Evolutionary conservation across 164 flowering plant genomes (phyloP).

Genomic region (Macadamia tetraphylla): DNA sequence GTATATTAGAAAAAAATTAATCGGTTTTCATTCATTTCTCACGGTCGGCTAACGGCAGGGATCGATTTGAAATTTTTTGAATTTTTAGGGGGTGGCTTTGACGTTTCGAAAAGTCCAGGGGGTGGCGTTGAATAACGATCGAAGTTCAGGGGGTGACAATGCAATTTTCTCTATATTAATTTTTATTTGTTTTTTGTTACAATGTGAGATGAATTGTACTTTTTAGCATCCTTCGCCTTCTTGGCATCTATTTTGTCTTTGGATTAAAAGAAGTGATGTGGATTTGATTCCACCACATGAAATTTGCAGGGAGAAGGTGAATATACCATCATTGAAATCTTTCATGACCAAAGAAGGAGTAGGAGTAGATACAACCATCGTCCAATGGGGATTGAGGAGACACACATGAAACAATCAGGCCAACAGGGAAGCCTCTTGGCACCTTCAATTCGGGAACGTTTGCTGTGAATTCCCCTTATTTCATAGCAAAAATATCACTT

Average conservation of each 20-base stretch:
- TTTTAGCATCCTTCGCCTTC: not conserved
- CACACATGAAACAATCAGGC: constrained; percentile 72
- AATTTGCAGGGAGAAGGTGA: constrained; percentile 83
- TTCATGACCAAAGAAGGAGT: constrained; percentile 88
- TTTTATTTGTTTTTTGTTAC: not conserved
- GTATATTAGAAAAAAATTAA: no score
- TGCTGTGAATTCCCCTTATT: constrained; percentile 83
- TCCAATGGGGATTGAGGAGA: constrained; percentile 74
- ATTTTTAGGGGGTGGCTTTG: no score
- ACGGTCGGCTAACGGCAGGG: no score
- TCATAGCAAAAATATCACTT: constrained; percentile 95
- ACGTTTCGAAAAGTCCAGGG: no score
- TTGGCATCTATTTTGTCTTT: not conserved
- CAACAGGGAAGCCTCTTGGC: constrained; percentile 74
- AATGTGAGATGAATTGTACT: not conserved
- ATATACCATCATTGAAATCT: constrained; percentile 63
- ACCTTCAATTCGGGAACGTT: constrained; percentile 86
- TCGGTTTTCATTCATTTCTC: no score
- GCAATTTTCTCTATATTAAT: not conserved
- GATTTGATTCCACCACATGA: constrained; percentile 5
- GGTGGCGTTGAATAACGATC: no score
- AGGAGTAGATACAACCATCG: constrained; percentile 82
- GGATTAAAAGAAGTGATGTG: not conserved
- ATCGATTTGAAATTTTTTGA: no score
- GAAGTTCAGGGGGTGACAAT: no score